Conservation (phyloP, 306 rosid species). For the Cicer judaicum region DNA sequence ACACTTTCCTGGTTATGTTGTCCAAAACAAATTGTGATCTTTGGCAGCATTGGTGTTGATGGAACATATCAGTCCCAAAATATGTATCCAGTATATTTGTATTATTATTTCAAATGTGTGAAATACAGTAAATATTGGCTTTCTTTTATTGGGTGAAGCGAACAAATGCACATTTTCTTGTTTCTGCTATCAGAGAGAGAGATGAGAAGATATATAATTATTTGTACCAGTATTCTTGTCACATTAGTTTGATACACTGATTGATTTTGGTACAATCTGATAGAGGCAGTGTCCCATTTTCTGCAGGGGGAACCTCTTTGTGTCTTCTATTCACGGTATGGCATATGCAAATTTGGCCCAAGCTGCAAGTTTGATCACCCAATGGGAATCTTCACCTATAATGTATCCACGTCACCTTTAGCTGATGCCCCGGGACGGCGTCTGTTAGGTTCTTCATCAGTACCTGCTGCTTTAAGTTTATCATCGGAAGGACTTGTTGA, state of each 20-base stretch:
- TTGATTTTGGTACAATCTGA: slow-evolving; percentile 42
- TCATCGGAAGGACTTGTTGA: slow-evolving; percentile 85
- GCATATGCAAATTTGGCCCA: slow-evolving; percentile 98
- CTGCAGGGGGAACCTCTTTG: slow-evolving; percentile 91
- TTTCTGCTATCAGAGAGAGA: not conserved
- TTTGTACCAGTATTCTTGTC: slow-evolving; percentile 18
- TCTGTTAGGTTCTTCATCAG: slow-evolving; percentile 78
- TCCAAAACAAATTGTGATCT: slow-evolving; percentile 38
- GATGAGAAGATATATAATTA: slow-evolving; percentile 21
- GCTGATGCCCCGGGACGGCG: slow-evolving; percentile 68
- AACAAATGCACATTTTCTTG: not conserved
- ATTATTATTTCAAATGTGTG: slow-evolving; percentile 22
- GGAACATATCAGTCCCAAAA: slow-evolving; percentile 28
- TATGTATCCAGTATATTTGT: slow-evolving; percentile 14
- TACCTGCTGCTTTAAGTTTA: slow-evolving; percentile 74
- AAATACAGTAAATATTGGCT: not conserved
- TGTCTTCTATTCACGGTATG: slow-evolving; percentile 94
- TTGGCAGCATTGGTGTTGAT: slow-evolving; percentile 20
- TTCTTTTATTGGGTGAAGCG: slow-evolving; percentile 17
- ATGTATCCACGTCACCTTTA: slow-evolving; percentile 67
- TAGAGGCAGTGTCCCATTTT: slow-evolving; percentile 40
- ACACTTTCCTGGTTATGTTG: not conserved
- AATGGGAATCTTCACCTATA: slow-evolving; percentile 84
- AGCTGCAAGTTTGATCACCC: slow-evolving; percentile 99
- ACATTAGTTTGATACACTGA: slow-evolving; percentile 22